Evolutionary conservation across 2,329 filamentous ascomycete species (phyloP).

Genomic region (Thyridium curvatum): DNA sequence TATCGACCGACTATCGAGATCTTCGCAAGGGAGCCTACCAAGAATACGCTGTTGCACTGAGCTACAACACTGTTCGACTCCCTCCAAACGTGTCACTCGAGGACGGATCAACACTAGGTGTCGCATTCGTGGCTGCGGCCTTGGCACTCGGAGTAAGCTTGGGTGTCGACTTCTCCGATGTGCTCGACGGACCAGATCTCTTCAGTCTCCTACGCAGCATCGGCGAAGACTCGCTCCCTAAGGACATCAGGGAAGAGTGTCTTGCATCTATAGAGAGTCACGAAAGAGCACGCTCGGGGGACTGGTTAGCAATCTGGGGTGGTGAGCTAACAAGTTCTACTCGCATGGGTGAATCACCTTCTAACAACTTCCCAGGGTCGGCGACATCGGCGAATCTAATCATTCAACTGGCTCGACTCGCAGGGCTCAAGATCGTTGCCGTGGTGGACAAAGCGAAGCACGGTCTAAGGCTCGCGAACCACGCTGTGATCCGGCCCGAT

Average conservation of each 20-base stretch:
- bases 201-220: slow-evolving; percentile 41
- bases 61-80: slow-evolving; percentile 59
- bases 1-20: slow-evolving; percentile 70
- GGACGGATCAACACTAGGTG: slow-evolving; percentile 57
- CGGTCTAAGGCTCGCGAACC: slow-evolving; percentile 47
- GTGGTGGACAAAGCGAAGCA: slow-evolving; percentile 64
- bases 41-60: slow-evolving; percentile 58
- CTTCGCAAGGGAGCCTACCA: slow-evolving; percentile 67
- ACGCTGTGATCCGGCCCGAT: slow-evolving; percentile 42
- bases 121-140: slow-evolving; percentile 65
- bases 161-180: slow-evolving; percentile 55
- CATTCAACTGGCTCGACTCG: slow-evolving; percentile 61
- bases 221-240: slow-evolving; percentile 40
- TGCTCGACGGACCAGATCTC: slow-evolving; percentile 53
- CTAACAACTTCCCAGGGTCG: slow-evolving; percentile 36
- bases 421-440: slow-evolving; percentile 57
- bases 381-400: slow-evolving; percentile 63
- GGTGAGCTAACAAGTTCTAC: slow-evolving; percentile 30
- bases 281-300: slow-evolving; percentile 52
- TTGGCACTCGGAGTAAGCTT: slow-evolving; percentile 64
- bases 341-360: background rate
- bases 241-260: slow-evolving; percentile 58
- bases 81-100: slow-evolving; percentile 46
- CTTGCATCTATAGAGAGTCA: slow-evolving; percentile 42
- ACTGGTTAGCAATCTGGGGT: slow-evolving; percentile 72